A percentile compares a stretch with the other conserved stretches of the same genome.
phyloP scores from a whole-genome alignment of 495 filamentous ascomycete species.

The Hypoxylon crocopeplum region DNA sequence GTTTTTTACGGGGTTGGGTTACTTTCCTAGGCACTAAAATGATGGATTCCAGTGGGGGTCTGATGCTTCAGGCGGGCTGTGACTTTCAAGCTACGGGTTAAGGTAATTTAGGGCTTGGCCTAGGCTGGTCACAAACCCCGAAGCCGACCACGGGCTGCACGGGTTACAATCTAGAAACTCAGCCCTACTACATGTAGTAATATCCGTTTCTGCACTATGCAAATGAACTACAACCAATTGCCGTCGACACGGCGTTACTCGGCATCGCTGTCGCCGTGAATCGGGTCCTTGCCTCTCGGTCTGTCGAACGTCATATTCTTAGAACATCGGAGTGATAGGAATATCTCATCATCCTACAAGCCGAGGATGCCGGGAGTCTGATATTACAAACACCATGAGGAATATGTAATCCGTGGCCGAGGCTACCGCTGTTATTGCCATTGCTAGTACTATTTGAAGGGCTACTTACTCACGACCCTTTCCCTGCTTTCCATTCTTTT shows the following conservation, averaged over 20 bases:
- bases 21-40: background rate
- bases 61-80: too few species aligned
- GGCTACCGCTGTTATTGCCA: background rate
- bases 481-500: background rate
- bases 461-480: background rate
- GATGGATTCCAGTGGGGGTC: conserved; percentile 4
- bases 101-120: too few species aligned
- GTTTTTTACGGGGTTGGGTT: background rate
- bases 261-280: conserved; percentile 30
- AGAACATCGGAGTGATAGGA: too few species aligned
- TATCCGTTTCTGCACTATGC: background rate
- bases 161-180: too few species aligned
- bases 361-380: conserved; percentile 29
- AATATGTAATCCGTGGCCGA: background rate
- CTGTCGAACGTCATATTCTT: conserved; percentile 1
- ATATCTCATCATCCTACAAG: background rate
- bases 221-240: conserved; percentile 8
- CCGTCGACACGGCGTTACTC: conserved; percentile 26
- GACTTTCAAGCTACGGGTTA: too few species aligned
- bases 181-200: too few species aligned
- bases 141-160: too few species aligned
- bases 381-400: too few species aligned
- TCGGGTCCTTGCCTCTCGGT: conserved; percentile 13
- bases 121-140: conserved; percentile 25
- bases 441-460: background rate